A percentile compares a stretch with the other conserved stretches of the same genome.
Conservation (phyloP, 78 protist genomes). For the Planoprotostelium fungivorum region DNA sequence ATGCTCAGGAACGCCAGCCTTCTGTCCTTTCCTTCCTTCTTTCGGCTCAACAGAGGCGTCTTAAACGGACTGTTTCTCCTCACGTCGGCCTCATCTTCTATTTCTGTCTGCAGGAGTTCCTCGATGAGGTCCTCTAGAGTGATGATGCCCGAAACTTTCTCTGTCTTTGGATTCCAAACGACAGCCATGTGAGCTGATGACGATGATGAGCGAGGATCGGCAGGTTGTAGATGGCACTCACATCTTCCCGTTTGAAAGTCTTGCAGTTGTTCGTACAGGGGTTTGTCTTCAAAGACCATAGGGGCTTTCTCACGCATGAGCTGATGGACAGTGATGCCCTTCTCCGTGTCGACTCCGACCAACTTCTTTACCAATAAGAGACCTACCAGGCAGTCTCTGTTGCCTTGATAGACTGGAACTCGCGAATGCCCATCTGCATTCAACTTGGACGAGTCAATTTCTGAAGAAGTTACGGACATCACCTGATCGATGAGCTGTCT, state of each 20-base stretch:
- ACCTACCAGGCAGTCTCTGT: too few relatives aligned
- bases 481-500: background rate
- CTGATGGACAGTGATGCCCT: too few relatives aligned
- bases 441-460: background rate
- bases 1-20: background rate
- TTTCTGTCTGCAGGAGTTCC: constrained; percentile 10
- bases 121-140: constrained; percentile 31
- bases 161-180: background rate
- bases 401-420: background rate
- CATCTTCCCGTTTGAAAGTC: too few relatives aligned
- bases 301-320: too few relatives aligned
- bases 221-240: background rate
- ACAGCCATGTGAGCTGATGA: constrained; percentile 22
- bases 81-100: constrained; percentile 1
- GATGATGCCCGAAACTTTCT: constrained; percentile 1
- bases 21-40: background rate
- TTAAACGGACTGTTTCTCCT: background rate
- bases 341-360: too few relatives aligned
- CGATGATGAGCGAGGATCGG: background rate
- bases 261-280: too few relatives aligned
- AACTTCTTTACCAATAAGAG: too few relatives aligned
- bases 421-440: background rate
- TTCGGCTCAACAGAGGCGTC: background rate
- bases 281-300: too few relatives aligned
- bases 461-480: background rate